phyloP scores from a whole-genome alignment of 768 basidiomycete species.

The Tulasnella calospora region DNA sequence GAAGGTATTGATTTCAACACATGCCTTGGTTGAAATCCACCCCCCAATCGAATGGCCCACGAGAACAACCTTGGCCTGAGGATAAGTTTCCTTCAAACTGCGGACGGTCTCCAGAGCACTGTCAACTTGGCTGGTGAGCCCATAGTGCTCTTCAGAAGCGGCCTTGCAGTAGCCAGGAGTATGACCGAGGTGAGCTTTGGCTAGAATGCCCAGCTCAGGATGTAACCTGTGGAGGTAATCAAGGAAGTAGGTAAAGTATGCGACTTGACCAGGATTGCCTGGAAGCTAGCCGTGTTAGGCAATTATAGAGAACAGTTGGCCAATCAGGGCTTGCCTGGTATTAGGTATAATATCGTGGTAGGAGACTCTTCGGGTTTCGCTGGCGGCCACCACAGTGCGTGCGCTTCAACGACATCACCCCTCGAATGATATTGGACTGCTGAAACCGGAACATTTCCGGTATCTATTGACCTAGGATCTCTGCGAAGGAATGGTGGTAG shows the following conservation, averaged over 20 bases:
- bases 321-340: background rate
- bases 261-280: conserved; percentile 19
- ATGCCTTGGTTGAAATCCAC: conserved; percentile 62
- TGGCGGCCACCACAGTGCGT: conserved; percentile 18
- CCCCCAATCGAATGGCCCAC: conserved; percentile 68
- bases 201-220: conserved; percentile 47
- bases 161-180: conserved; percentile 40
- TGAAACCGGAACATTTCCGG: background rate
- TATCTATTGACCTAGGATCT: background rate
- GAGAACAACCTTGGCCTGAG: conserved; percentile 42
- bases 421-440: background rate
- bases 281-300: background rate
- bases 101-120: conserved; percentile 54
- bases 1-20: conserved; percentile 28
- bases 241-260: conserved; percentile 4
- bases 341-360: background rate
- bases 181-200: conserved; percentile 62
- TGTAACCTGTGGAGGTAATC: conserved; percentile 8
- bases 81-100: conserved; percentile 38
- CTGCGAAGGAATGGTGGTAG: background rate
- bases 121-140: conserved; percentile 50
- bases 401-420: conserved; percentile 3
- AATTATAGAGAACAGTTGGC: background rate
- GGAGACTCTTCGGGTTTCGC: background rate
- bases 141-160: conserved; percentile 32